Conservation (phyloP, 2,329 filamentous ascomycete genomes). For the Blastomyces gilchristii region DNA sequence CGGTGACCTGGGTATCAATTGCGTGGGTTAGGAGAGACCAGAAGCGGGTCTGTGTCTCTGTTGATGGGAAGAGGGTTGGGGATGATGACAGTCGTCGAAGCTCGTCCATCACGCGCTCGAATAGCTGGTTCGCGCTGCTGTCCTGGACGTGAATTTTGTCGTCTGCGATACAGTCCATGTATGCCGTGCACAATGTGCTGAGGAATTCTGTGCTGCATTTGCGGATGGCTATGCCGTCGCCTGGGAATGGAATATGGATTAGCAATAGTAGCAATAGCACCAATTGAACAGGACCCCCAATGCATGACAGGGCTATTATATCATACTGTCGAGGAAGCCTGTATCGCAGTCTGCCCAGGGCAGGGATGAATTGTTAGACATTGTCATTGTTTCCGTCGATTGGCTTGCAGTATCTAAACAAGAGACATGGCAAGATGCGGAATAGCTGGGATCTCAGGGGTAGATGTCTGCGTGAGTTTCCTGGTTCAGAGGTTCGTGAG, state of each 20-base stretch:
- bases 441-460: neutral
- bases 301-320: neutral
- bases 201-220: slow-evolving; percentile 12
- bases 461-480: neutral
- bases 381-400: neutral
- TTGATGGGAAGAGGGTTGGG: slow-evolving; percentile 10
- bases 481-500: neutral
- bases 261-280: neutral
- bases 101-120: slow-evolving; percentile 1
- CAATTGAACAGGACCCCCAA: neutral
- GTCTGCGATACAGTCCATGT: slow-evolving; percentile 1
- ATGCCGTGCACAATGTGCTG: slow-evolving; percentile 7
- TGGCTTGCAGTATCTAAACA: neutral
- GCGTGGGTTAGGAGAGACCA: neutral
- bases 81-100: slow-evolving; percentile 5
- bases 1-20: neutral
- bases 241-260: neutral
- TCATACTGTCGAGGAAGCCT: slow-evolving; percentile 9
- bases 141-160: neutral
- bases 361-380: neutral
- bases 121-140: neutral
- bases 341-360: slow-evolving; percentile 9
- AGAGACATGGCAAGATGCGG: neutral
- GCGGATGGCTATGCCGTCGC: slow-evolving; percentile 5
- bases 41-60: slow-evolving; percentile 5